Conservation (phyloP, 179 eudicot genomes). For the Gypsophila paniculata region DNA sequence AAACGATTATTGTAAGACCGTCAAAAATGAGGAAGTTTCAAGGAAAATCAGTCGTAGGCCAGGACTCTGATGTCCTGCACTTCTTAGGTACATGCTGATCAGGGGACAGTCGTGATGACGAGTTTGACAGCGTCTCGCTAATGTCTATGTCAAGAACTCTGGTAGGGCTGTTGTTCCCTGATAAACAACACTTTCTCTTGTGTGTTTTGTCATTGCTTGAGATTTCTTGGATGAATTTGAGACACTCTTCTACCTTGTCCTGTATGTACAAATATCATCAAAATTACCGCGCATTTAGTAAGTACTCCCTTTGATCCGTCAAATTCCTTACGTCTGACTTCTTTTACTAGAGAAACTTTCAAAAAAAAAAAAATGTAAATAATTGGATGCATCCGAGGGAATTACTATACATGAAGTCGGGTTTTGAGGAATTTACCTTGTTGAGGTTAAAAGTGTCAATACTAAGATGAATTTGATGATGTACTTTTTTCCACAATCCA, state of each 20-base stretch:
- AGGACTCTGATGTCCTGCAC: conserved; percentile 18
- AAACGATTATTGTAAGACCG: background rate
- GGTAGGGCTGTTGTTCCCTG: conserved; percentile 22
- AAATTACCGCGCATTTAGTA: background rate
- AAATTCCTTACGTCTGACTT: no score
- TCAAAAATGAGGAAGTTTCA: conserved; percentile 16
- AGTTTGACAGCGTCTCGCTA: conserved; percentile 15
- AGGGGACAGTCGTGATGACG: conserved; percentile 2
- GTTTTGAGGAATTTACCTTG: conserved; percentile 29
- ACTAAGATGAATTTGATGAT: conserved; percentile 23
- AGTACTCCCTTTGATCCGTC: no score
- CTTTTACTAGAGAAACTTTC: no score
- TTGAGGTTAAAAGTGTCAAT: conserved; percentile 24
- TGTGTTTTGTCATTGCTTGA: conserved; percentile 20
- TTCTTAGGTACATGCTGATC: conserved; percentile 23
- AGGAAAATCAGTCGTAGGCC: conserved; percentile 12
- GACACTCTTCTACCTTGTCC: conserved; percentile 38
- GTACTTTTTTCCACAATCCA: conserved; percentile 25
- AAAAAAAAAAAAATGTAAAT: no score
- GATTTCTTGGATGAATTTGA: conserved; percentile 32
- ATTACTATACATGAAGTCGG: no score
- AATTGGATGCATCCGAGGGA: no score
- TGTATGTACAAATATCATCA: conserved; percentile 13
- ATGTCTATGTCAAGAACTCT: conserved; percentile 21
- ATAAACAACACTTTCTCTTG: conserved; percentile 18